phyloP scores from a whole-genome alignment of 2,329 filamentous ascomycete genomes.

The Plenodomus tracheiphilus region DNA sequence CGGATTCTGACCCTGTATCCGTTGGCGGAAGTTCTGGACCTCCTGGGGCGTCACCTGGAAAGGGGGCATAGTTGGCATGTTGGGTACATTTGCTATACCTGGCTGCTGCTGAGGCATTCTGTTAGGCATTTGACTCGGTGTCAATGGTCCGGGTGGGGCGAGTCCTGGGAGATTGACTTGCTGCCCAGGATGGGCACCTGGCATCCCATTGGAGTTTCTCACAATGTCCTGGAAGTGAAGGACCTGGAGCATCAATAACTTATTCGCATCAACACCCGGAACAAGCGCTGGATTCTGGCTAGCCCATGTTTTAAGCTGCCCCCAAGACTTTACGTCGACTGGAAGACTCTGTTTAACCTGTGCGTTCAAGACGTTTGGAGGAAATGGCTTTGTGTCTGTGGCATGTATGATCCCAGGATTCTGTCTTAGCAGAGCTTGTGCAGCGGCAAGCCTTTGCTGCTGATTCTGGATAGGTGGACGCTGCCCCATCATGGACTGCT shows the following conservation, averaged over 20 bases:
- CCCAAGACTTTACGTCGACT: conserved; percentile 58
- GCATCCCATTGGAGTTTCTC: conserved; percentile 27
- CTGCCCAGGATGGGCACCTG: conserved; percentile 21
- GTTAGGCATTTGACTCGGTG: conserved; percentile 29
- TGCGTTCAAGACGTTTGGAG: conserved; percentile 31
- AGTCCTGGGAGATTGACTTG: conserved; percentile 24
- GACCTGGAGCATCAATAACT: conserved; percentile 42
- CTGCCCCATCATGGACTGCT: conserved; percentile 32
- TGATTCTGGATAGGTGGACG: conserved; percentile 27
- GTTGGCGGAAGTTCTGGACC: conserved; percentile 43
- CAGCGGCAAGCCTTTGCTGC: conserved; percentile 31
- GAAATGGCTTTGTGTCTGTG: conserved; percentile 38
- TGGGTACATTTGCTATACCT: conserved; percentile 33
- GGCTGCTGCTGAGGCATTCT: conserved; percentile 33
- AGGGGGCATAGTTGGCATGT: conserved; percentile 28
- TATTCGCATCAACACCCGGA: conserved; percentile 30
- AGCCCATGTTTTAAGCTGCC: conserved; percentile 59
- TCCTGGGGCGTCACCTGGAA: conserved; percentile 46
- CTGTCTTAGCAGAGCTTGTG: conserved; percentile 31
- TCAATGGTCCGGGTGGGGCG: conserved; percentile 48
- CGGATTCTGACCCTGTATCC: conserved; percentile 31
- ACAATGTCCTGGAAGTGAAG: conserved; percentile 50
- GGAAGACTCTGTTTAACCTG: conserved; percentile 45
- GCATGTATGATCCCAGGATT: conserved; percentile 40
- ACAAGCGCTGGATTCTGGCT: conserved; percentile 46